Percentiles rank a stretch among this genome's conserved stretches.
Evolutionary conservation across 2,329 filamentous ascomycete genomes (phyloP).

Genomic region (Paracorniculantispora psalliotae): DNA sequence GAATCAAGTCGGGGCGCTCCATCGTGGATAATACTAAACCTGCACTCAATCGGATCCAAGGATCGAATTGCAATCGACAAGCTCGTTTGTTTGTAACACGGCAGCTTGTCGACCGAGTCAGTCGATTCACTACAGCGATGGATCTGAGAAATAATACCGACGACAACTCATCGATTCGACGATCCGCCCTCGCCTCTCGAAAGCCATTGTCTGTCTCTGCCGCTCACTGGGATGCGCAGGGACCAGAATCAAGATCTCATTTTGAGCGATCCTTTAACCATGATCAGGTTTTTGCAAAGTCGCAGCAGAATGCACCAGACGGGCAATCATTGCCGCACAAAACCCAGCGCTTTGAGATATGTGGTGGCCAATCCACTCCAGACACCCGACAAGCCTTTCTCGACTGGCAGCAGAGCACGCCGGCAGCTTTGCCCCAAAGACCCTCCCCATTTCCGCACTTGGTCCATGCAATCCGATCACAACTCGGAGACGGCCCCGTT

Average conservation of each 20-base stretch:
- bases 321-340: neutral
- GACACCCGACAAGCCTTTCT: neutral
- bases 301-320: neutral
- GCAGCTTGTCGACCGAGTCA: too few relatives aligned
- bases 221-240: too few relatives aligned
- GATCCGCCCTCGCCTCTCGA: too few relatives aligned
- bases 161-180: too few relatives aligned
- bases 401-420: neutral
- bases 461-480: neutral
- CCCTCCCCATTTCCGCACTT: neutral
- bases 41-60: neutral
- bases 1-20: neutral
- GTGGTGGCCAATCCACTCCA: neutral
- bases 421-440: neutral
- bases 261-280: neutral
- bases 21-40: neutral
- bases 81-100: too few relatives aligned
- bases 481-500: neutral
- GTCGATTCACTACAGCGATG: too few relatives aligned
- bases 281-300: too few relatives aligned
- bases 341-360: neutral
- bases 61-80: too few relatives aligned
- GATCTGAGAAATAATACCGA: too few relatives aligned
- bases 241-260: neutral
- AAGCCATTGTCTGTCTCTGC: too few relatives aligned